Percentiles rank a stretch among this genome's conserved stretches.
phyloP scores from a whole-genome alignment of 495 filamentous ascomycete genomes.

The Aspergillus hancockii region DNA sequence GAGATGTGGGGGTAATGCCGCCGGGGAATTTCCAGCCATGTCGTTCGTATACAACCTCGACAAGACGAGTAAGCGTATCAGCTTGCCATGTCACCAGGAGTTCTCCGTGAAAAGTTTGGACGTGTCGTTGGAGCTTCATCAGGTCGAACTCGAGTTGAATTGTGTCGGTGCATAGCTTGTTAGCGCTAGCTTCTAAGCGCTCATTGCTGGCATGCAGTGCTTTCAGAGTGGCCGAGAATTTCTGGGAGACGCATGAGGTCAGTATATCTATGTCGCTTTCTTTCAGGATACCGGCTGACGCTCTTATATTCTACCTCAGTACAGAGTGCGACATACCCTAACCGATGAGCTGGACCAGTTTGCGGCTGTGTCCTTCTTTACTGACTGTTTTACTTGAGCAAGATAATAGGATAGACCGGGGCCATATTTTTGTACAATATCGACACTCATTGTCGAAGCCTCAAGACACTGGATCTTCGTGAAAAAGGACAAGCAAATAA shows the following conservation, averaged over 20 bases:
- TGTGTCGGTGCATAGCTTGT: conserved; percentile 22
- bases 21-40: conserved; percentile 27
- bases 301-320: neutral
- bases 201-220: conserved; percentile 29
- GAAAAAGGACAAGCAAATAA: neutral
- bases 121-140: conserved; percentile 29
- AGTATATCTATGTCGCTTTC: neutral
- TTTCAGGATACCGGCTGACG: neutral
- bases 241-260: conserved; percentile 10
- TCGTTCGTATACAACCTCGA: conserved; percentile 35
- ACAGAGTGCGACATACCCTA: conserved; percentile 8
- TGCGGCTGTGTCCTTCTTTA: neutral
- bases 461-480: neutral
- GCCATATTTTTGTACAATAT: conserved; percentile 24
- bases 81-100: conserved; percentile 40
- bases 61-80: conserved; percentile 40
- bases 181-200: conserved; percentile 24
- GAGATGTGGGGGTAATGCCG: conserved; percentile 23
- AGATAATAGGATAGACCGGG: conserved; percentile 32
- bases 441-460: conserved; percentile 17
- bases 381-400: conserved; percentile 4
- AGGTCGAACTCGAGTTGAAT: conserved; percentile 31
- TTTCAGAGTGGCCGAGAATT: conserved; percentile 18
- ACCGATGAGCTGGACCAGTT: conserved; percentile 4
- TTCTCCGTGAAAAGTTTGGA: conserved; percentile 32